Evolutionary conservation across 2,329 filamentous ascomycete genomes (phyloP).

Genomic region (Exophiala mesophila): DNA sequence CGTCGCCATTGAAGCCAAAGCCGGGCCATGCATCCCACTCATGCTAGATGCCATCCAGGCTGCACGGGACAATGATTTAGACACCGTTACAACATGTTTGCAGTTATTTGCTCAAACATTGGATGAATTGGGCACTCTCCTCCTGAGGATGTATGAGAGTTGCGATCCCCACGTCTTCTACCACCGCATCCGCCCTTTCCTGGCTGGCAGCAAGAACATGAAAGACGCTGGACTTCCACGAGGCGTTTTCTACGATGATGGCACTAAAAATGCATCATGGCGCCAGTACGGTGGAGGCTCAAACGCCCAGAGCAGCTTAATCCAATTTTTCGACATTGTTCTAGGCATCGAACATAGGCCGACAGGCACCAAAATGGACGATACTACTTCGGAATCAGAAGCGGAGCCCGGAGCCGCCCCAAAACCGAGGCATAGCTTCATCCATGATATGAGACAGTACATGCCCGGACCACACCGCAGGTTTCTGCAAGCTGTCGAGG

Average conservation of each 20-base stretch:
- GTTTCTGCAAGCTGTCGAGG: conserved; percentile 75
- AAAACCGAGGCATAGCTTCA: conserved; percentile 74
- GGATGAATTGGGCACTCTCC: conserved; percentile 72
- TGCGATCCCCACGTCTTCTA: conserved; percentile 96
- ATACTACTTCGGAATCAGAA: conserved; percentile 38
- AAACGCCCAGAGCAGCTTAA: conserved; percentile 93
- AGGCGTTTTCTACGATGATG: conserved; percentile 83
- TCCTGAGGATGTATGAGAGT: conserved; percentile 89
- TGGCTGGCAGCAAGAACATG: conserved; percentile 98
- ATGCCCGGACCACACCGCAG: conserved; percentile 92
- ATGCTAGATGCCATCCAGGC: conserved; percentile 86
- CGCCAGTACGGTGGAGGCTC: conserved; percentile 88
- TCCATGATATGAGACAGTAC: conserved; percentile 92
- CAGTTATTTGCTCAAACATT: conserved; percentile 77
- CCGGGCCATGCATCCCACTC: conserved; percentile 76
- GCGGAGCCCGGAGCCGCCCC: conserved; percentile 44
- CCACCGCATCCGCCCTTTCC: conserved; percentile 88
- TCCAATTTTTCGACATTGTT: conserved; percentile 94
- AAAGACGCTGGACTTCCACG: conserved; percentile 81
- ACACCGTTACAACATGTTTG: conserved; percentile 72
- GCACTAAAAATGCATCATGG: conserved; percentile 62
- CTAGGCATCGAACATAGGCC: conserved; percentile 86
- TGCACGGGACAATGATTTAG: conserved; percentile 63
- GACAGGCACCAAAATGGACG: conserved; percentile 62
- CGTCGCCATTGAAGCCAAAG: conserved; percentile 89